Conservation (phyloP, 352 stramenopile species). For the Elongisporangium anandrum region DNA sequence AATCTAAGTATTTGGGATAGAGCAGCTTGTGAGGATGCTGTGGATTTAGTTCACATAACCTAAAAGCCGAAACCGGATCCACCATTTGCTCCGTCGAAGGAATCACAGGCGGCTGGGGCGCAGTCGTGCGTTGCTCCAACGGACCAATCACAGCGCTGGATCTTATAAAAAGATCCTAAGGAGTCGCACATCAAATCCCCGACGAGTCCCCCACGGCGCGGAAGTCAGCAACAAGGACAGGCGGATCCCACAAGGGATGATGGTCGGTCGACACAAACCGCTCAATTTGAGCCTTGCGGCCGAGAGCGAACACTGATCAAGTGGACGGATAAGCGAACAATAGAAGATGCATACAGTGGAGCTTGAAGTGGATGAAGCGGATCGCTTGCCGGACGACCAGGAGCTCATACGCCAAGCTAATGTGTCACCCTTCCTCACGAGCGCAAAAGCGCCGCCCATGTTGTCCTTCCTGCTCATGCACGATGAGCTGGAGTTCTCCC, state of each 20-base stretch:
- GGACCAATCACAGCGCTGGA: background rate
- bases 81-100: background rate
- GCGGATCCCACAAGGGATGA: background rate
- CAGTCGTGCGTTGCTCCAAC: background rate
- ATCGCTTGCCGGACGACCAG: conserved; percentile 19
- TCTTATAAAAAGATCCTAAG: background rate
- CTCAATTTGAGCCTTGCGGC: background rate
- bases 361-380: conserved; percentile 36
- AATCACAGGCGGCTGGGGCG: background rate
- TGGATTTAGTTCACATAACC: background rate
- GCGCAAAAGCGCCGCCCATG: conserved; percentile 10
- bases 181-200: background rate
- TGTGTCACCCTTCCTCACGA: conserved; percentile 33
- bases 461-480: conserved; percentile 16
- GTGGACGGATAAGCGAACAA: background rate
- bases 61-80: background rate
- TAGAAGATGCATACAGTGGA: conserved; percentile 8
- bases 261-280: background rate
- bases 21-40: background rate
- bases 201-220: background rate
- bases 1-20: background rate
- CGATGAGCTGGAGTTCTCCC: conserved; percentile 33
- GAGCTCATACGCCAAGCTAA: conserved; percentile 18
- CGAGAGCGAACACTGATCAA: background rate
- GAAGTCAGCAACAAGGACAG: background rate